Base-by-base conservation (phyloP, 768 basidiomycete genomes). In the Boletus huronensis region DNA sequence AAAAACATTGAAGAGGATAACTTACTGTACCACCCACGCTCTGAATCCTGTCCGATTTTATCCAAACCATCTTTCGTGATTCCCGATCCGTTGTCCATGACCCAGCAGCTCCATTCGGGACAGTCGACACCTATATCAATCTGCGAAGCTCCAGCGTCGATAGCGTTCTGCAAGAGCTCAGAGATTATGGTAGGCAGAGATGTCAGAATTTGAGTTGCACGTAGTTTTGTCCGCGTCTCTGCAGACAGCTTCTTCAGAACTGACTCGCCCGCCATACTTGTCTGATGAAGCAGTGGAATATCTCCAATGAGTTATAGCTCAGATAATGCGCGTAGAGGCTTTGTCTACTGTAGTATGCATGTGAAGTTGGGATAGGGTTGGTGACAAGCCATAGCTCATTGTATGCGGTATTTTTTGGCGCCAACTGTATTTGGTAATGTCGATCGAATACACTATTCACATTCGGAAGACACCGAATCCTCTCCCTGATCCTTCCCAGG, bases 391-490 rank as follows among this genome's bases (percentile, higher is more conserved):
- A 11, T 13, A 19, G 16, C 39, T 48, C 40, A 25, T 38, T 26
- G 38, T 19, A 26, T 17, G 29, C 3, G 13, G 41, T 19, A 41
- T 60, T 69, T 50, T 69, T 71, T 70, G 64, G 67, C 50, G 11
- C 8, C 57, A 71, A 65, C 59, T 53, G 46, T 35, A 62, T 69
- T 57, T 53, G 45, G 67, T 35, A 60, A 58, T 48, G 60, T 53
- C 65, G 58, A 67, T 64, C 64, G 35, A 49, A 26, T 28, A 35
- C 16, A 23, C 7, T 16, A 42, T 44, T 72, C 78, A 95, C 93
- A 95, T 95, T 58, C 93, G 83, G 74, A 93, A 95, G 35, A 91
- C 90, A 6, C 93, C 93, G 72, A 89, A 94, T n/a, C 83, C 87
- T 60, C 76, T 82, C 40, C 72, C 77, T 53, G 78, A 75, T 5